Base-by-base conservation (phyloP, 805 yeast genomes). In the Candida methanosorbosa region DNA sequence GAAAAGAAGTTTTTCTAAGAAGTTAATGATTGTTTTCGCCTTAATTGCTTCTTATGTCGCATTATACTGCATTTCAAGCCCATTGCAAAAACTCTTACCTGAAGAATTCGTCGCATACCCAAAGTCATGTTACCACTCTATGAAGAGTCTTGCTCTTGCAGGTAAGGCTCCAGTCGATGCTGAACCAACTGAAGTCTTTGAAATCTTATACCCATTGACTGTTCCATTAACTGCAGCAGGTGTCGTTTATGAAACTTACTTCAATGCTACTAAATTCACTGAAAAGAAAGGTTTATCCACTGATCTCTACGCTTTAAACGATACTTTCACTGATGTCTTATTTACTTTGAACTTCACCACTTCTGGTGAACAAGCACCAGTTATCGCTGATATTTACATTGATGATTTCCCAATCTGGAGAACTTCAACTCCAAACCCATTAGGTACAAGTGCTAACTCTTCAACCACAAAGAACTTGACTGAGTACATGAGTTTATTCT, bases 401-500 rank as follows among this genome's bases (percentile, higher is more conserved):
- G 57, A 39, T 29, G 53, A 42, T 13, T 37, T 27, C 26, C 52
- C 59, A 19, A 39, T 56, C 21, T 49, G 59, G 54, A 48, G 61
- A 43, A 46, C 56, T 21, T 45, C 54, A 14, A 43, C 56, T 22
- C 61, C 61, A 9, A 38, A 40, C 30, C 37, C 46, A 28, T 33
- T 40, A 14, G 46, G 47, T 19, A 37, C 42, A 12, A 19, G 35
- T n/a, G 47, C 56, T 19, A 34, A 36, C 34, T 38, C 52, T 24
- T 45, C 49, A 14, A 50, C 57, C 19, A 33, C 41, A 34, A 50
- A 52, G 30, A 53, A 54, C 34, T 35, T 56, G 24, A 42, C 61
- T 18, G 55, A 53, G 19, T 47, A 39, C 37, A 38, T 50, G 22
- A 37, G 48, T 12, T 42, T 54, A 19, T 49, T 56, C 34, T 21